Conservation (phyloP, 768 basidiomycete genomes). For the Calocybe indica region DNA sequence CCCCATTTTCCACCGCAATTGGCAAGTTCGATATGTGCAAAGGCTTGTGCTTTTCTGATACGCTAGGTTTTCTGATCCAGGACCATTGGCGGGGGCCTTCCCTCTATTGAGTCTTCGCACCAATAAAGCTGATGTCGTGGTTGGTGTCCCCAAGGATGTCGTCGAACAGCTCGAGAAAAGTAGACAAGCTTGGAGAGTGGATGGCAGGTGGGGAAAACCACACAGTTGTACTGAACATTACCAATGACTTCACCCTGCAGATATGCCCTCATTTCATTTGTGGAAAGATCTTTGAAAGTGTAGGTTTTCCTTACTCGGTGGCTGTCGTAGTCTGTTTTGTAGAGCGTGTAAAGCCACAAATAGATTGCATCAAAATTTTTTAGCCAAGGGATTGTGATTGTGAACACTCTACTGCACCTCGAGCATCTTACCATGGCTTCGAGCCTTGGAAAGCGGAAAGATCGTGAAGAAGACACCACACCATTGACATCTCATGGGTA, state of each 20-base stretch:
- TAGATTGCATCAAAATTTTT: no score
- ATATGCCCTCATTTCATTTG: constrained; percentile 33
- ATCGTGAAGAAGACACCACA: constrained; percentile 26
- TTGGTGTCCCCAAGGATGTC: constrained; percentile 66
- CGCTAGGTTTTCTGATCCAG: constrained; percentile 22
- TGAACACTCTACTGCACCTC: no score
- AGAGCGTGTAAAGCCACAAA: no score
- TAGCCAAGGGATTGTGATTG: no score
- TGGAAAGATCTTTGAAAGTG: not conserved
- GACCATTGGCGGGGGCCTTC: constrained; percentile 75
- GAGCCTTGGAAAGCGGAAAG: constrained; percentile 39
- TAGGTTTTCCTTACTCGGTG: not conserved
- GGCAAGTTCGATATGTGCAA: constrained; percentile 31
- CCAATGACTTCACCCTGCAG: constrained; percentile 16
- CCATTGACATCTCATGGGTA: constrained; percentile 25
- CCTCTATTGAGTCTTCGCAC: constrained; percentile 84
- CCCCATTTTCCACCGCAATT: constrained; percentile 66
- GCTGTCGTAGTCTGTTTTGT: no score
- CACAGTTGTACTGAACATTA: not conserved
- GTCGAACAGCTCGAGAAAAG: constrained; percentile 63
- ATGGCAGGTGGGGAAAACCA: constrained; percentile 56
- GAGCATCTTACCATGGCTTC: constrained; percentile 9
- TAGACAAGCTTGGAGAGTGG: constrained; percentile 70
- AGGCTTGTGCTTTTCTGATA: not conserved
- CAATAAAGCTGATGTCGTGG: constrained; percentile 93